Percentiles rank a stretch among this genome's conserved stretches.
Evolutionary conservation across 2,329 filamentous ascomycete species (phyloP).

Genomic region (Sphaerulina populicola): DNA sequence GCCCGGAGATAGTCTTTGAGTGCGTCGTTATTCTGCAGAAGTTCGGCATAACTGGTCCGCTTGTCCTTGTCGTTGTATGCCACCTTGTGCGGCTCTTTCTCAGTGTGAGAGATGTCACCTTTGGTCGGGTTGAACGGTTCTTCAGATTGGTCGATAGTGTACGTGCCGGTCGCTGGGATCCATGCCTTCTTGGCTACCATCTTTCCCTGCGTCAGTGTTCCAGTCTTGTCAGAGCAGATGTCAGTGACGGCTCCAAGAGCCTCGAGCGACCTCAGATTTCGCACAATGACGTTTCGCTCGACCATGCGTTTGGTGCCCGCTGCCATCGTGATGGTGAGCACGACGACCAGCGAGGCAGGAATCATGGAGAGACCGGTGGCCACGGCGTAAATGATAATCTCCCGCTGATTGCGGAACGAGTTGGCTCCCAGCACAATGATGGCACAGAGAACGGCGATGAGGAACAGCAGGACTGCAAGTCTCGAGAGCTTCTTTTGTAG

Average conservation of each 20-base stretch:
- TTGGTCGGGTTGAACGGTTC: slow-evolving; percentile 53
- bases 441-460: slow-evolving; percentile 60
- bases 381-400: slow-evolving; percentile 60
- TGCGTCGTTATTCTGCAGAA: slow-evolving; percentile 41
- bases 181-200: slow-evolving; percentile 58
- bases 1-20: slow-evolving; percentile 51
- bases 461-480: slow-evolving; percentile 73
- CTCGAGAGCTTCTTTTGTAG: slow-evolving; percentile 78
- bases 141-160: slow-evolving; percentile 49
- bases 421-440: slow-evolving; percentile 62
- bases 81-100: slow-evolving; percentile 21
- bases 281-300: slow-evolving; percentile 56
- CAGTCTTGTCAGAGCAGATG: slow-evolving; percentile 64
- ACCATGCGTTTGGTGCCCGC: slow-evolving; percentile 57
- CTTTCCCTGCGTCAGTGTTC: slow-evolving; percentile 49
- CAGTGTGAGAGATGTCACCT: slow-evolving; percentile 48
- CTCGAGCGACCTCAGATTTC: slow-evolving; percentile 57
- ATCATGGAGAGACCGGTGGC: slow-evolving; percentile 56
- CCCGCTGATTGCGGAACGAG: slow-evolving; percentile 45
- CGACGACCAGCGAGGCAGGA: slow-evolving; percentile 44
- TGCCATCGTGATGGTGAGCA: slow-evolving; percentile 39
- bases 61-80: slow-evolving; percentile 16
- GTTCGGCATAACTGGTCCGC: slow-evolving; percentile 16
- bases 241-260: slow-evolving; percentile 57
- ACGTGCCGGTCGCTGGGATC: slow-evolving; percentile 54